Evolutionary conservation across 2,329 filamentous ascomycete species (phyloP).

Genomic region (Tolypocladium paradoxum): DNA sequence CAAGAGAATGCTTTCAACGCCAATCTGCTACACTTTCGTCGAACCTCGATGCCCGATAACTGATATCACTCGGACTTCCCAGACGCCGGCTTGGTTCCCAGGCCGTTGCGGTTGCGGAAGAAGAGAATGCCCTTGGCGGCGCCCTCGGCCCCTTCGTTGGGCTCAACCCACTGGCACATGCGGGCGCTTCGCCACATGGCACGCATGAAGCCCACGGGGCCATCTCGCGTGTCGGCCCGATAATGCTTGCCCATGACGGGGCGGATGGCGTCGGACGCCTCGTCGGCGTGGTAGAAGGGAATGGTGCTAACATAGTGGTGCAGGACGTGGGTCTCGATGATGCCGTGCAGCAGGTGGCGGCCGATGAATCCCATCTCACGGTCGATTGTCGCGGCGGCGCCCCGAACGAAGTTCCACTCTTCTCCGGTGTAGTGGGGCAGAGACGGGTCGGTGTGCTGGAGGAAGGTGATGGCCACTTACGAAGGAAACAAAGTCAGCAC

Average conservation of each 20-base stretch:
- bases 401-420: slow-evolving; percentile 87
- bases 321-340: slow-evolving; percentile 94
- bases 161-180: slow-evolving; percentile 96
- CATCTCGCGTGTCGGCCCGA: slow-evolving; percentile 67
- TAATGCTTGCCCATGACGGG: slow-evolving; percentile 93
- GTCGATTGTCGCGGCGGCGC: slow-evolving; percentile 90
- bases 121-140: slow-evolving; percentile 80
- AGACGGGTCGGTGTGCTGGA: slow-evolving; percentile 92
- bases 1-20: not conserved
- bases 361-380: slow-evolving; percentile 96
- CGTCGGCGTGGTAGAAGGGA: slow-evolving; percentile 92
- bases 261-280: slow-evolving; percentile 90
- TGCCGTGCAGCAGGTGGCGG: slow-evolving; percentile 82
- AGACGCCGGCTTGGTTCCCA: slow-evolving; percentile 45
- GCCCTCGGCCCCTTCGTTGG: slow-evolving; percentile 67
- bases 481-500: slow-evolving; percentile 16
- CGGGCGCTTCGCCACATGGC: slow-evolving; percentile 73
- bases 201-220: slow-evolving; percentile 71
- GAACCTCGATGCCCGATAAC: not conserved
- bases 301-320: slow-evolving; percentile 97
- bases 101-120: slow-evolving; percentile 88
- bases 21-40: not conserved
- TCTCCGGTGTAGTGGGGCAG: slow-evolving; percentile 84
- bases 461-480: slow-evolving; percentile 91
- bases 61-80: not conserved